A percentile compares a stretch with the other conserved stretches of the same genome.
These are phyloP conservation scores for Geranium rotundifolium DNA, from an alignment of 345 rosid genomes.

Conservation along the genomic window DNA sequence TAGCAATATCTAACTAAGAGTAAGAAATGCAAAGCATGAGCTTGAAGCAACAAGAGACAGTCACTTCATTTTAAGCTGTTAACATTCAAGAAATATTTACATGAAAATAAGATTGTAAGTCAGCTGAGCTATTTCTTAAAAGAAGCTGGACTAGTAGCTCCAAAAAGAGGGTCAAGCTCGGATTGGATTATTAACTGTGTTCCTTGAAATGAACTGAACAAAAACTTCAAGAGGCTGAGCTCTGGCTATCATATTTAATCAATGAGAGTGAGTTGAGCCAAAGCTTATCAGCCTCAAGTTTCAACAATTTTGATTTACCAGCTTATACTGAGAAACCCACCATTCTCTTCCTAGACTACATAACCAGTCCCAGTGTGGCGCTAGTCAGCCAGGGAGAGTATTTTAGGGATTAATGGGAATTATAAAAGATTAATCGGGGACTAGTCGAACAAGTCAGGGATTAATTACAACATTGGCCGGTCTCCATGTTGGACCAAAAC, in stretches of 20 bases:
- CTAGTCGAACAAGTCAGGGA: no score
- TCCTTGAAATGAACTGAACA: background rate
- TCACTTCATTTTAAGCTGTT: background rate
- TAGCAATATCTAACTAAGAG: no score
- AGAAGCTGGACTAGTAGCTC: background rate
- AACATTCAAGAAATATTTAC: background rate
- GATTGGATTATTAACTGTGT: background rate
- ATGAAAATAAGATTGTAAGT: no score
- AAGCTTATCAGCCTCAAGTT: background rate
- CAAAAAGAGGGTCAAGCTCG: background rate
- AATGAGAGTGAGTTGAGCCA: background rate
- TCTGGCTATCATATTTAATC: background rate
- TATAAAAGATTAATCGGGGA: no score
- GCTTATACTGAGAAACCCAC: background rate
- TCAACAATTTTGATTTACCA: background rate
- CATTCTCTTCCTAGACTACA: background rate
- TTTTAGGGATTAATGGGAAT: no score
- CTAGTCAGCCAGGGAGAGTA: no score
- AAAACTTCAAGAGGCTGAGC: background rate
- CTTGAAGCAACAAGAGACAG: no score
- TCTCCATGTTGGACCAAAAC: background rate
- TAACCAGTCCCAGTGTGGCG: no score
- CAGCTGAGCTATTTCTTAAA: background rate
- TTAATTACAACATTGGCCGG: no score
- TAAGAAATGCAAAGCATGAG: no score